Evolutionary conservation across 345 rosid genomes (phyloP), one percentile per base, ranked within the genome.

Genomic region (Eucalyptus paniculata): DNA sequence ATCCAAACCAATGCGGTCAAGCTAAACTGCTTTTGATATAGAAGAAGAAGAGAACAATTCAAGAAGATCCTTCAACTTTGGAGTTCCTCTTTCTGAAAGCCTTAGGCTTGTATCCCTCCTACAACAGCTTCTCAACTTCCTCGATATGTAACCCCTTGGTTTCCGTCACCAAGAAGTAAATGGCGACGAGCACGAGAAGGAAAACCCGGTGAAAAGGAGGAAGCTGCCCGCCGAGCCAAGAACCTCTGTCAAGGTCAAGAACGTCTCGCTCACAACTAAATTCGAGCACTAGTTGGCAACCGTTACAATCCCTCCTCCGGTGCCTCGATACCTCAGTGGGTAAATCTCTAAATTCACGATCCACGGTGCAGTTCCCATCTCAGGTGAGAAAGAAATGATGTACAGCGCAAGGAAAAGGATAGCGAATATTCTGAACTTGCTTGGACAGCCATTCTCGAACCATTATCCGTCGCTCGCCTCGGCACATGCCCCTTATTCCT

Each of bases 301-400:
- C 1, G 98, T 98, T 0, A 97, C 98, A 10, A 97, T 94, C 9
- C 97, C 99, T 90, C 97, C 99, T 0, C 99, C 96, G 17, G 95
- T n/a, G 3, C 99, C 99, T 93, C 98, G 93, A 88, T 96, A 97
- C 86, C 94, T 91, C 42, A 96, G 89, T 3, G 99, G 99, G 87
- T 97, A 97, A 28, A 97, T 97, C 49, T 47, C 90, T 19, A 97
- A 96, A 94, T 96, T 97, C 12, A 96, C 94, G 30, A 96, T 94
- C 99, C 98, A 95, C 1, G 97, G 99, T 28, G 91, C 96, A 1
- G 97, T 94, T 7, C 98, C 99, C 97, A 96, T 96, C 24, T 98
- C 97, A 3, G 97, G 99, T 1, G 99, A 93, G 80, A 94, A 97
- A 34, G 88, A 88, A n/a, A 97, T 86, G 67, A 96, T 96, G 92